A percentile compares a stretch with the other conserved stretches of the same genome.
These are phyloP conservation scores for Wickerhamomyces silvicola DNA, from an alignment of 805 yeast genomes.

Conservation along the genomic window DNA sequence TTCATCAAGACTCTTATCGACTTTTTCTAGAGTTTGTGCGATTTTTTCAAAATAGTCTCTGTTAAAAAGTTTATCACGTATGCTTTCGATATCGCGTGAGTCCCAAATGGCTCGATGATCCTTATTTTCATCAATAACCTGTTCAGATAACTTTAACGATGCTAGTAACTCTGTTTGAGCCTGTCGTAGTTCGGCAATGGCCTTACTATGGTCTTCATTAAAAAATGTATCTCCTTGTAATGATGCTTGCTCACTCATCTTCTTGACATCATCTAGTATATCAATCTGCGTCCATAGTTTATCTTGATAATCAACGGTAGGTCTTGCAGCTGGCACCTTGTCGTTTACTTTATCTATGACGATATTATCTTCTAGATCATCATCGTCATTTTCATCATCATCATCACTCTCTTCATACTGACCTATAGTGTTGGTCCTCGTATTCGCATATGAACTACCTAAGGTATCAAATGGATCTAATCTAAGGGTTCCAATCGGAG, in stretches of 20 bases:
- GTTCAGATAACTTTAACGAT: slow-evolving; percentile 25
- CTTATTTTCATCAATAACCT: slow-evolving; percentile 6
- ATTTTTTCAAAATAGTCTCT: slow-evolving; percentile 48
- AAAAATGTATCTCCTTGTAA: slow-evolving; percentile 19
- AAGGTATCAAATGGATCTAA: not conserved
- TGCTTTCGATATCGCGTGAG: slow-evolving; percentile 23
- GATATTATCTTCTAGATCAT: slow-evolving; percentile 14
- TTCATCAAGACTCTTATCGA: slow-evolving; percentile 40
- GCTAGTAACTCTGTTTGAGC: slow-evolving; percentile 44
- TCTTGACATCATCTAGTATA: slow-evolving; percentile 71
- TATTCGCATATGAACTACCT: not conserved
- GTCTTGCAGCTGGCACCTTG: slow-evolving; percentile 46
- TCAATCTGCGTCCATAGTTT: slow-evolving; percentile 84
- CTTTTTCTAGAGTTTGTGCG: slow-evolving; percentile 41
- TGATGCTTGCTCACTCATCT: slow-evolving; percentile 19
- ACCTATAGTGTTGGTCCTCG: slow-evolving; percentile 1
- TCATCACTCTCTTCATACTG: too few species aligned
- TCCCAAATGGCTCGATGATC: slow-evolving; percentile 15
- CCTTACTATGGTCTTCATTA: slow-evolving; percentile 39
- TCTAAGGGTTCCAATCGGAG: not conserved
- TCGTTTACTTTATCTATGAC: slow-evolving; percentile 30
- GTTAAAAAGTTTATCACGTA: slow-evolving; percentile 33
- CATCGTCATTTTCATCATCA: not conserved
- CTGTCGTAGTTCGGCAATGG: slow-evolving; percentile 45
- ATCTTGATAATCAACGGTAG: slow-evolving; percentile 64